Conservation (phyloP, 1,284 basidiomycete species). For the Cutaneotrichosporon arboriforme region DNA sequence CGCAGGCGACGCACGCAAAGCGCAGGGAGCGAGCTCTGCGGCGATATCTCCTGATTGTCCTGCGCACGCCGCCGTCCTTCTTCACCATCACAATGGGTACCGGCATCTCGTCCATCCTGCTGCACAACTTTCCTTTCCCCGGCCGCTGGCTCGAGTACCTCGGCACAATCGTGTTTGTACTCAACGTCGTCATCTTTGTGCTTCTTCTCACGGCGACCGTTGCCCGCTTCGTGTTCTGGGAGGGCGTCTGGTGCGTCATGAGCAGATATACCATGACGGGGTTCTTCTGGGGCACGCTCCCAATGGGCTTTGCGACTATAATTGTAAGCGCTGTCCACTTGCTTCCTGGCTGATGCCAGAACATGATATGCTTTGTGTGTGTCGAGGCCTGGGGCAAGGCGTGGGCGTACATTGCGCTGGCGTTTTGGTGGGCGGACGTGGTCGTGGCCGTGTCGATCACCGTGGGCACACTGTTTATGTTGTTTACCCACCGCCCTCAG, state of each 20-base stretch:
- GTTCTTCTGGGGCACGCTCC: slow-evolving; percentile 62
- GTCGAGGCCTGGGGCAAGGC: slow-evolving; percentile 50
- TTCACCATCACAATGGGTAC: slow-evolving; percentile 50
- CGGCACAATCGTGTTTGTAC: slow-evolving; percentile 57
- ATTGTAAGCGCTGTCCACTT: slow-evolving; percentile 43
- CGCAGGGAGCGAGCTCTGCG: too few relatives aligned
- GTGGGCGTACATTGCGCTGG: slow-evolving; percentile 63
- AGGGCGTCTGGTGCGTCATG: slow-evolving; percentile 56
- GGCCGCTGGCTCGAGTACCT: slow-evolving; percentile 46
- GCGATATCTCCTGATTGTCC: neutral
- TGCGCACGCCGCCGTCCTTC: slow-evolving; percentile 26
- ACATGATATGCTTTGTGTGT: slow-evolving; percentile 51
- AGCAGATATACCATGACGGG: slow-evolving; percentile 60
- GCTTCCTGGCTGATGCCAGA: slow-evolving; percentile 29
- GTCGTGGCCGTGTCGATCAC: slow-evolving; percentile 54
- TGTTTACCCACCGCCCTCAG: slow-evolving; percentile 61
- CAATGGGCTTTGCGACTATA: slow-evolving; percentile 66
- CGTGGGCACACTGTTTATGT: slow-evolving; percentile 61
- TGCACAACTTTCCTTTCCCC: slow-evolving; percentile 51
- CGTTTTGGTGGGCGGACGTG: slow-evolving; percentile 67
- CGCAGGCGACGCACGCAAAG: too few relatives aligned
- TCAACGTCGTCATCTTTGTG: slow-evolving; percentile 62
- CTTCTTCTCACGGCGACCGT: slow-evolving; percentile 53
- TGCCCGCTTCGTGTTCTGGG: slow-evolving; percentile 56
- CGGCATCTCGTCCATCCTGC: slow-evolving; percentile 49